Evolutionary conservation across 2,329 filamentous ascomycete species (phyloP).

Genomic region (Fusarium sp.): DNA sequence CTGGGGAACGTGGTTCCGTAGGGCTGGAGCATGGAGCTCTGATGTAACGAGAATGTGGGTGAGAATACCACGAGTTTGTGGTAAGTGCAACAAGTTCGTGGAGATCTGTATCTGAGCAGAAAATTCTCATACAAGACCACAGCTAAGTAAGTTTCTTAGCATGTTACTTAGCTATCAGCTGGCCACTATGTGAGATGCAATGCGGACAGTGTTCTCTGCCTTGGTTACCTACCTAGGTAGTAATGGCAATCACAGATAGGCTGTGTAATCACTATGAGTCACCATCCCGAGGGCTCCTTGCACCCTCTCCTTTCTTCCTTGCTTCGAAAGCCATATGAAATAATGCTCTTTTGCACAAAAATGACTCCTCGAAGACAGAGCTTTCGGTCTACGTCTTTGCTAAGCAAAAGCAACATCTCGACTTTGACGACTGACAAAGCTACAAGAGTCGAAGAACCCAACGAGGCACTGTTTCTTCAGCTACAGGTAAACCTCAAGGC

Average conservation of each 20-base stretch:
- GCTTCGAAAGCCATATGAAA: not conserved
- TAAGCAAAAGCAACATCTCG: not conserved
- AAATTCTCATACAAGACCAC: not conserved
- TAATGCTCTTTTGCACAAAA: accelerated
- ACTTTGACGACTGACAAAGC: not conserved
- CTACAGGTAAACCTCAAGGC: not conserved
- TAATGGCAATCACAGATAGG: not conserved
- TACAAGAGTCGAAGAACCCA: not conserved
- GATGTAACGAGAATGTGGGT: not conserved
- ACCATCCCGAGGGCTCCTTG: too few relatives aligned
- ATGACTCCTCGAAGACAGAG: too few relatives aligned
- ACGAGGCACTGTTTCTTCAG: not conserved
- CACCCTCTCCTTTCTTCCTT: not conserved
- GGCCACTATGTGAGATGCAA: not conserved
- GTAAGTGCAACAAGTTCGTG: not conserved
- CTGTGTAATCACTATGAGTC: not conserved
- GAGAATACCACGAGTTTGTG: not conserved
- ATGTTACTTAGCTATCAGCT: not conserved
- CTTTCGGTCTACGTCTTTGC: too few relatives aligned
- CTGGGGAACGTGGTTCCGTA: constrained; percentile 8
- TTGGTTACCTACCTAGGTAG: not conserved
- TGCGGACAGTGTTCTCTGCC: not conserved
- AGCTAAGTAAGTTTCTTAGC: too few relatives aligned
- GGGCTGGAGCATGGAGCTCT: constrained; percentile 3
- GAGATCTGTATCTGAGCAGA: not conserved